Conservation (phyloP, 805 yeast genomes). For the Teunomyces gatunensis region DNA sequence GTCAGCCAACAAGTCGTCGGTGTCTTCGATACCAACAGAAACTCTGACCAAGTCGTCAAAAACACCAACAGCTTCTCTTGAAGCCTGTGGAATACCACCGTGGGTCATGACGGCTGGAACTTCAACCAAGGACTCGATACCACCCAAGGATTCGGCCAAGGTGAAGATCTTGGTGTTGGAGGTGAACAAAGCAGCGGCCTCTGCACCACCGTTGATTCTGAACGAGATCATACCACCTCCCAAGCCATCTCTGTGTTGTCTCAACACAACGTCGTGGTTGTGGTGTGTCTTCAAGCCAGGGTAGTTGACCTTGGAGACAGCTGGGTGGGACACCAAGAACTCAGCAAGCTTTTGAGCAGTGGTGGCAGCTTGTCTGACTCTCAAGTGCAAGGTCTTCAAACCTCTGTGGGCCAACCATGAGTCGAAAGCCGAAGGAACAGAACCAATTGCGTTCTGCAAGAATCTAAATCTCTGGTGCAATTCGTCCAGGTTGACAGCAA, state of each 20-base stretch:
- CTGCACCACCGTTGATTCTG: constrained; percentile 80
- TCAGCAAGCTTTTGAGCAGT: constrained; percentile 71
- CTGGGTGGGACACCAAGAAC: constrained; percentile 48
- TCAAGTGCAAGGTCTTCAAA: constrained; percentile 78
- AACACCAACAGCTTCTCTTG: constrained; percentile 78
- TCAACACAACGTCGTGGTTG: constrained; percentile 58
- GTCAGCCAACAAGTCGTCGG: constrained; percentile 29
- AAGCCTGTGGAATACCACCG: constrained; percentile 79
- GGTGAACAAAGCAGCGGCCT: constrained; percentile 71
- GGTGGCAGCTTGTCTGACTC: constrained; percentile 66
- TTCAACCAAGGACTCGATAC: constrained; percentile 80
- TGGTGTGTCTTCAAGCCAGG: constrained; percentile 74
- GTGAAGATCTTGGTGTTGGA: constrained; percentile 74
- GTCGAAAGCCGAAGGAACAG: constrained; percentile 87
- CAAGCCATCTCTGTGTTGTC: constrained; percentile 78
- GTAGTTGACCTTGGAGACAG: constrained; percentile 70
- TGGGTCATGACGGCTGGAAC: constrained; percentile 93
- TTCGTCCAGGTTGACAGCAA: constrained; percentile 62
- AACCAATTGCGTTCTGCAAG: constrained; percentile 85
- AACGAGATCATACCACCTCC: constrained; percentile 94
- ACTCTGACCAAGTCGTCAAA: constrained; percentile 73
- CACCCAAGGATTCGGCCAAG: constrained; percentile 88
- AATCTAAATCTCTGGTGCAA: constrained; percentile 66
- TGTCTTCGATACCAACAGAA: constrained; percentile 31
- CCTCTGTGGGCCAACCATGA: constrained; percentile 94